Evolutionary conservation across 202 grass and related monocot species (phyloP).

Genomic region (Panicum hallii): DNA sequence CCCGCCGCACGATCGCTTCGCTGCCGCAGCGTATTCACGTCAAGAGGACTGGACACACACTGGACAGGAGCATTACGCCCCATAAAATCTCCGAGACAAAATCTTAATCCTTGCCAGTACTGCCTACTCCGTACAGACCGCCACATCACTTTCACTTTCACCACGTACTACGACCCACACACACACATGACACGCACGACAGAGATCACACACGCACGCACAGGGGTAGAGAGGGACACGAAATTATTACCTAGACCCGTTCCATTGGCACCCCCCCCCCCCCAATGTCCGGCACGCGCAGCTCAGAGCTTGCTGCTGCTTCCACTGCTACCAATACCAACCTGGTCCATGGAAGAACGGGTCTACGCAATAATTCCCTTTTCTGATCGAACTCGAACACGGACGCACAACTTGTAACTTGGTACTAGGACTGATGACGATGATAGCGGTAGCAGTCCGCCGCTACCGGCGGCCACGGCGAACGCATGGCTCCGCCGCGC

Average conservation of each 20-base stretch:
- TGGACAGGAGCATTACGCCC: conserved; percentile 42
- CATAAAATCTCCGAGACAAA: conserved; percentile 53
- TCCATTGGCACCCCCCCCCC: conserved; percentile 56
- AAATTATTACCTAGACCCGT: conserved; percentile 76
- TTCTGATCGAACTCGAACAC: conserved; percentile 32
- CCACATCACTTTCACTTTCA: conserved; percentile 22
- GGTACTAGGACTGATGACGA: not conserved
- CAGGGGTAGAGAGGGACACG: not conserved
- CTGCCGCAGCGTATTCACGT: conserved; percentile 45
- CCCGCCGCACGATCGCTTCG: not conserved
- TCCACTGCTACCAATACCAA: too few relatives aligned
- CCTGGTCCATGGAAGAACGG: conserved; percentile 56
- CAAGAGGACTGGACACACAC: conserved; percentile 6
- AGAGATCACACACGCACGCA: not conserved
- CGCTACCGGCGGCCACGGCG: conserved; percentile 1
- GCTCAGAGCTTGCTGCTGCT: too few relatives aligned
- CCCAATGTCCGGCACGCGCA: conserved; percentile 8
- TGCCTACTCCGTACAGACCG: conserved; percentile 17
- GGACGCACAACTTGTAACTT: not conserved
- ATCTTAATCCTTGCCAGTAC: conserved; percentile 57
- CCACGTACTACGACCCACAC: conserved; percentile 4
- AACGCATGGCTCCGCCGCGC: conserved; percentile 11
- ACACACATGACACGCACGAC: not conserved
- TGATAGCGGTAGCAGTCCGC: not conserved
- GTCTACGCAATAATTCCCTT: conserved; percentile 67